These are phyloP conservation scores for Fusarium verrucosum DNA, from an alignment of 2,329 filamentous ascomycete species.

Conservation along the genomic window DNA sequence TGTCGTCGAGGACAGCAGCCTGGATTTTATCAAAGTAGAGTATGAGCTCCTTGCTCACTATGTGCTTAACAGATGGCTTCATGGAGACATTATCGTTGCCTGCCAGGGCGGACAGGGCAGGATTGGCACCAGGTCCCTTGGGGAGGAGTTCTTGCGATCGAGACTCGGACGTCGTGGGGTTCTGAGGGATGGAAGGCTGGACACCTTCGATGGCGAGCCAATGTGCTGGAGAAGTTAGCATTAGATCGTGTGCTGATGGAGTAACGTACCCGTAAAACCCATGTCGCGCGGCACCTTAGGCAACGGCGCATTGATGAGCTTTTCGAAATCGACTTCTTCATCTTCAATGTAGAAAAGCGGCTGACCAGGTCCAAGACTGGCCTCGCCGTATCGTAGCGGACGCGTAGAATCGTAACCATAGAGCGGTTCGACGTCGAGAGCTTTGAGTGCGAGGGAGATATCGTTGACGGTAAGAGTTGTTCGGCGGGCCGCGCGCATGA, in stretches of 20 bases:
- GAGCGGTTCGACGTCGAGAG: conserved; percentile 91
- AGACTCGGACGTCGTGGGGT: conserved; percentile 87
- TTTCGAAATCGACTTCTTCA: conserved; percentile 98
- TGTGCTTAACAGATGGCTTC: conserved; percentile 93
- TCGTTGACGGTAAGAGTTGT: conserved; percentile 91
- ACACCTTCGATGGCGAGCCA: conserved; percentile 98
- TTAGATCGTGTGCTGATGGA: not conserved
- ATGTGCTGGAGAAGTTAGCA: conserved; percentile 69
- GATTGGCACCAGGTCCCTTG: conserved; percentile 89
- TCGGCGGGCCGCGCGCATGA: conserved; percentile 91
- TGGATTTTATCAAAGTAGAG: conserved; percentile 98
- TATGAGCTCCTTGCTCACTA: conserved; percentile 93
- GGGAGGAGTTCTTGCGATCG: conserved; percentile 85
- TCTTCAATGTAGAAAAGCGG: conserved; percentile 97
- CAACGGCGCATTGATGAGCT: conserved; percentile 94
- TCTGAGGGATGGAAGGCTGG: conserved; percentile 95
- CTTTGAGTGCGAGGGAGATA: conserved; percentile 82
- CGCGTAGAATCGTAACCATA: conserved; percentile 96
- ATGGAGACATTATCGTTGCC: conserved; percentile 85
- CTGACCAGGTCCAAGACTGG: conserved; percentile 90
- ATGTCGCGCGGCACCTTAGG: conserved; percentile 95
- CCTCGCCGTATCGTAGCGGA: conserved; percentile 90
- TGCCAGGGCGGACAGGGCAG: conserved; percentile 80
- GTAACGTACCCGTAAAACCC: conserved; percentile 79
- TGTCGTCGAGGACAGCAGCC: conserved; percentile 85